Base-by-base conservation (phyloP, 164 flowering plant species). In the Vitis rotundifolia region DNA sequence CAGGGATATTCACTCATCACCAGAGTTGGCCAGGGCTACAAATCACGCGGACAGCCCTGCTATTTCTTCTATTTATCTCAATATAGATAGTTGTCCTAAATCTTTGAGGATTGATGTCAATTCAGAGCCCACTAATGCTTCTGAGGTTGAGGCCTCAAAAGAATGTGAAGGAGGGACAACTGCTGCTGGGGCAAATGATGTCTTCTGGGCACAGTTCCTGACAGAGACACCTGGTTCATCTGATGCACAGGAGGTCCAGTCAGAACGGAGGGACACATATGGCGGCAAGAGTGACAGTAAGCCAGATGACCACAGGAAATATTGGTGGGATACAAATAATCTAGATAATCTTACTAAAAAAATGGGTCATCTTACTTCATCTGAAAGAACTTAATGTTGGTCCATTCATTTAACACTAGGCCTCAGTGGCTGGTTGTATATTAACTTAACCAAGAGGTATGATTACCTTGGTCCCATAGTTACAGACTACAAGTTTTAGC, bases 131-230 rank as follows among this genome's bases (percentile, higher is more conserved):
- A 51, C 73, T 68, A 66, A 62, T 60, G 61, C 67, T 66, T 52
- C 73, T 57, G 81, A 69, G 16, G 69, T 47, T 64, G 80, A 71
- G 60, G 63, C 80, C 49, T 66, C 75, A 7, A 72, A 67, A 65
- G 83, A 73, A 62, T 61, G 22, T 12, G 73, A 4, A 22, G 49
- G 6, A 7, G 75, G 60, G 13, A 68, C 55, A 2, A 59, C 56
- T n/a, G 70, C 70, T 9, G 61, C 79, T 16, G 85, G 83, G 53
- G 86, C 63, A 9, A 91, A 91, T 78, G 97, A 91, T 76, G 77
- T 77, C 11, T 91, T 91, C 71, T 91, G 97, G 97, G 86, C 85
- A 69, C 93, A 90, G 71, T 90, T 88, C 71, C 68, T 91, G 49
- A 89, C 94, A 0, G 97, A 91, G 73, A 80, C 79, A 22, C 94